These are phyloP conservation scores for Maudiozyma bulderi DNA, from an alignment of 805 yeast species.

Conservation along the genomic window DNA sequence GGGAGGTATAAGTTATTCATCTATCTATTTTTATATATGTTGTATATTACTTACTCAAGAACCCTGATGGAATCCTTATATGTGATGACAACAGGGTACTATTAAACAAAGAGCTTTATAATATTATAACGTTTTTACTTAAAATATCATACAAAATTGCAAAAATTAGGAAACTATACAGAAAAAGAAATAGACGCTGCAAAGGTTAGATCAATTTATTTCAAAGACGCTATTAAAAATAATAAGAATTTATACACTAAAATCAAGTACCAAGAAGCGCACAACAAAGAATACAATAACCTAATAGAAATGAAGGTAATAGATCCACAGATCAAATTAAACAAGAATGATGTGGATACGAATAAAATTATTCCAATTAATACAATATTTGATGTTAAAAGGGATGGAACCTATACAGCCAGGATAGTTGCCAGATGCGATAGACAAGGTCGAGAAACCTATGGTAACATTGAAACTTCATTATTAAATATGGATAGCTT, in stretches of 20 bases:
- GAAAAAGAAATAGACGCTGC: not conserved
- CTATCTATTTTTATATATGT: too few relatives aligned
- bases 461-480: not conserved
- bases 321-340: constrained; percentile 1
- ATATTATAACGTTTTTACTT: too few relatives aligned
- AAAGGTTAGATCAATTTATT: not conserved
- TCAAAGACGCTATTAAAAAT: not conserved
- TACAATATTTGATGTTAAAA: constrained; percentile 2
- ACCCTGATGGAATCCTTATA: too few relatives aligned
- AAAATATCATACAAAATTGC: too few relatives aligned
- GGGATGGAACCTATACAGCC: constrained; percentile 5
- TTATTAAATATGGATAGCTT: not conserved
- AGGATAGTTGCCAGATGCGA: constrained; percentile 4
- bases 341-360: not conserved
- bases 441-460: not conserved
- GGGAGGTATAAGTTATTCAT: too few relatives aligned
- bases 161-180: too few relatives aligned
- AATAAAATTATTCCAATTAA: not conserved
- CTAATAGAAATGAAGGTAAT: constrained; percentile 4
- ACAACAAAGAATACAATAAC: constrained; percentile 4
- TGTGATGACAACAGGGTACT: too few relatives aligned
- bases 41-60: too few relatives aligned
- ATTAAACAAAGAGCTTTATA: too few relatives aligned
- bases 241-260: not conserved
- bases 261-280: not conserved